phyloP scores from a whole-genome alignment of 768 basidiomycete species.

The Suillus hirtellus region DNA sequence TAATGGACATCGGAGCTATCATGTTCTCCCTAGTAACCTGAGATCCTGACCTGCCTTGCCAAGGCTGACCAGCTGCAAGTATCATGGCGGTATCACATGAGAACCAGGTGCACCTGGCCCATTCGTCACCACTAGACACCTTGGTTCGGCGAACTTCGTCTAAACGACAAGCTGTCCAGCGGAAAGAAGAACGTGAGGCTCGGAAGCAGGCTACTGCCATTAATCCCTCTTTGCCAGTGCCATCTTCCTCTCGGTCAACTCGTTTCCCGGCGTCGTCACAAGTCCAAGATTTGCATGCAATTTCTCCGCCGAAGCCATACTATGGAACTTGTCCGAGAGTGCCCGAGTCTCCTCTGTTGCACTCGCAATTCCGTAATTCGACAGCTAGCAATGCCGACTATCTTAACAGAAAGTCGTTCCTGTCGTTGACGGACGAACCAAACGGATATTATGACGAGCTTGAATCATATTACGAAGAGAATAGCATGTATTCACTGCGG shows the following conservation, averaged over 20 bases:
- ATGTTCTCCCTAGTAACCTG: neutral
- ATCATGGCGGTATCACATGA: slow-evolving; percentile 3
- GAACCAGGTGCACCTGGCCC: slow-evolving; percentile 32
- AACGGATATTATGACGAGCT: slow-evolving; percentile 39
- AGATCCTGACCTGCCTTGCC: neutral
- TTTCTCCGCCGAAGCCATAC: slow-evolving; percentile 16
- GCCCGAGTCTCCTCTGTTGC: slow-evolving; percentile 49
- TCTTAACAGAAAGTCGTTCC: slow-evolving; percentile 27
- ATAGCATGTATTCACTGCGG: neutral
- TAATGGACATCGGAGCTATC: neutral
- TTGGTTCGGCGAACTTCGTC: slow-evolving; percentile 57
- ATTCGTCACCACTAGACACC: slow-evolving; percentile 58
- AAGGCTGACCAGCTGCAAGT: neutral
- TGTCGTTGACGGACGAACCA: slow-evolving; percentile 31
- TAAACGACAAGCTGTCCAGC: slow-evolving; percentile 31
- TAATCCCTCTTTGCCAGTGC: neutral
- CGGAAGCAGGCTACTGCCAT: neutral
- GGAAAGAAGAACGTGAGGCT: slow-evolving; percentile 3
- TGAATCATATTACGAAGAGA: slow-evolving; percentile 40
- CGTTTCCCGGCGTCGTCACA: slow-evolving; percentile 9
- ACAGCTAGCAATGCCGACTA: slow-evolving; percentile 30
- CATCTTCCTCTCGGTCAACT: slow-evolving; percentile 15
- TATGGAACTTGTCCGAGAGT: slow-evolving; percentile 12
- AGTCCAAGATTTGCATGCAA: neutral
- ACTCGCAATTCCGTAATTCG: slow-evolving; percentile 47